Conservation (phyloP, 73 alveolate species). For the Stentor roeselii region DNA sequence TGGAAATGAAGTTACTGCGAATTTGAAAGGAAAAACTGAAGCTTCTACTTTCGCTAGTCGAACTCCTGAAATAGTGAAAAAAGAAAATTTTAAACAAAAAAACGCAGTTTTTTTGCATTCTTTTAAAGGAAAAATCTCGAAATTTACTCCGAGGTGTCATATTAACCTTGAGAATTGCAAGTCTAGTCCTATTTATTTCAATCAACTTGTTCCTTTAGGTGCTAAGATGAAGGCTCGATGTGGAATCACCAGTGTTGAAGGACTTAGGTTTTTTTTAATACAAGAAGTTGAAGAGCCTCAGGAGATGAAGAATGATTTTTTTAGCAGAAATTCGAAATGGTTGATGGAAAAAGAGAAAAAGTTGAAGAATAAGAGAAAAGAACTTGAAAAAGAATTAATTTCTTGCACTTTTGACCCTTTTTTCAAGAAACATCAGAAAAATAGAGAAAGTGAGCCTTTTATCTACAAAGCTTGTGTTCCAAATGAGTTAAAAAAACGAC, state of each 20-base stretch:
- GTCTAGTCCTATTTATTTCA: neutral
- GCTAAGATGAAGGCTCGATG: neutral
- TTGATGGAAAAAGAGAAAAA: neutral
- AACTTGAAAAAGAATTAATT: neutral
- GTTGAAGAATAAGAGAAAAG: neutral
- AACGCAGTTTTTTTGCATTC: neutral
- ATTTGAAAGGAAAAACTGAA: too few relatives aligned
- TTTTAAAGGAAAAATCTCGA: neutral
- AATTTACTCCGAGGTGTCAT: slow-evolving; percentile 2
- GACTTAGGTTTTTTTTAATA: neutral
- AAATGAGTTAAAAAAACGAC: too few relatives aligned
- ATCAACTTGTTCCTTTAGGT: neutral
- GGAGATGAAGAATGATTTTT: neutral
- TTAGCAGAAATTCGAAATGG: neutral
- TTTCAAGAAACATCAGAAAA: neutral
- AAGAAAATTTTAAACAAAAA: too few relatives aligned
- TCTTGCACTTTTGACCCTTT: neutral
- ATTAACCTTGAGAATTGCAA: neutral
- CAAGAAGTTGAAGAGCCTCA: neutral
- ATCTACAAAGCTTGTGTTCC: neutral
- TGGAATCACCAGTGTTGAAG: neutral
- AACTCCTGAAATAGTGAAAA: too few relatives aligned
- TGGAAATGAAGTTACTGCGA: too few relatives aligned
- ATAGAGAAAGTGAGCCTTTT: neutral
- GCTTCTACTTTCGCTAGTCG: too few relatives aligned